Conservation (phyloP, 2,329 filamentous ascomycete genomes). For the Colletotrichum sojae region DNA sequence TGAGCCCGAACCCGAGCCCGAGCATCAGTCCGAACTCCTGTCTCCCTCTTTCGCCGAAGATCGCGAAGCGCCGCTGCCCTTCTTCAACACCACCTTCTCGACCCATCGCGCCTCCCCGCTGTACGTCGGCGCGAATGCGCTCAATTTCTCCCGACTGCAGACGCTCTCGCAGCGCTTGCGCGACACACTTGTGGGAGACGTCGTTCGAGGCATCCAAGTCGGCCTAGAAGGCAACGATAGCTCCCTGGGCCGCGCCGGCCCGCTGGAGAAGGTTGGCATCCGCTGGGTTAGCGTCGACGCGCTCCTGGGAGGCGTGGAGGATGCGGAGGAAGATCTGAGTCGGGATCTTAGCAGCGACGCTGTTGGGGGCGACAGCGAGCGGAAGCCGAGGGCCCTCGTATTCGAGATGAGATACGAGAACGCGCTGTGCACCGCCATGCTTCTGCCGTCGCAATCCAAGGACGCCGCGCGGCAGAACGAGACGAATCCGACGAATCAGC, state of each 20-base stretch:
- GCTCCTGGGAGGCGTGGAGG: conserved; percentile 49
- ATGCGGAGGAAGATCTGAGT: conserved; percentile 19
- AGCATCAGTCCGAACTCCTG: conserved; percentile 1
- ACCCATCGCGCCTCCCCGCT: conserved; percentile 70
- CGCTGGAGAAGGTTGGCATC: conserved; percentile 63
- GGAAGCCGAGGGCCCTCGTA: conserved; percentile 53
- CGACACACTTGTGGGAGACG: conserved; percentile 70
- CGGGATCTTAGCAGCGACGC: conserved; percentile 31
- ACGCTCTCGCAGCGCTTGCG: conserved; percentile 64
- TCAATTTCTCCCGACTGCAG: conserved; percentile 57
- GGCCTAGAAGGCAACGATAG: conserved; percentile 58
- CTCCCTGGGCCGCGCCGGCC: conserved; percentile 55
- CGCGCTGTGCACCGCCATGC: conserved; percentile 63
- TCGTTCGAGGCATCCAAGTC: conserved; percentile 72
- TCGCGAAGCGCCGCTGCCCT: conserved; percentile 53
- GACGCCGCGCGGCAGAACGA: background rate
- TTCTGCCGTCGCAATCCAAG: conserved; percentile 57
- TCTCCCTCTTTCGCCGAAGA: conserved; percentile 29
- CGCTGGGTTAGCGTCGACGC: conserved; percentile 58
- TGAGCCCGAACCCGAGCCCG: conserved; percentile 17
- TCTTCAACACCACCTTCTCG: conserved; percentile 73
- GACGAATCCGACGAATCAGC: background rate
- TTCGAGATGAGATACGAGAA: conserved; percentile 69
- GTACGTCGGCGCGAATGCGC: conserved; percentile 58
- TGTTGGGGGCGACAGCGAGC: conserved; percentile 3